phyloP scores from a whole-genome alignment of 768 basidiomycete genomes.

The Tephrocybe sp. region DNA sequence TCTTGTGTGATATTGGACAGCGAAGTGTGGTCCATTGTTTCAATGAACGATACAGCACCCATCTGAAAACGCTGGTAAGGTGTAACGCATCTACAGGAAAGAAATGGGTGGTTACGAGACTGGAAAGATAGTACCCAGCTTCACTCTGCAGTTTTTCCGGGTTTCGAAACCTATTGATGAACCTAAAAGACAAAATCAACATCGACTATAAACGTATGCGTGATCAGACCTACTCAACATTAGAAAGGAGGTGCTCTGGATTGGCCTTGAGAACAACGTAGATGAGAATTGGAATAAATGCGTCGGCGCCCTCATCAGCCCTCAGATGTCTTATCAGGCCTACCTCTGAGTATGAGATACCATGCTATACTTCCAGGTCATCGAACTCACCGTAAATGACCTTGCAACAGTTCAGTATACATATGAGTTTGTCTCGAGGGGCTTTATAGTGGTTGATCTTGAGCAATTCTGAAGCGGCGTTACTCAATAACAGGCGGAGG shows the following conservation, averaged over 20 bases:
- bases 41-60: constrained; percentile 96
- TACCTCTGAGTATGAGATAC: constrained; percentile 28
- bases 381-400: constrained; percentile 88
- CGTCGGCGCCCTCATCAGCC: constrained; percentile 87
- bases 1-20: constrained; percentile 92
- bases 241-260: constrained; percentile 89
- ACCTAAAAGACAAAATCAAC: constrained; percentile 45
- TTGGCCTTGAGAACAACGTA: constrained; percentile 94
- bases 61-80: constrained; percentile 48
- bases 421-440: constrained; percentile 96
- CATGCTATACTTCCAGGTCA: constrained; percentile 9
- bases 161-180: constrained; percentile 93
- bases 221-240: constrained; percentile 74
- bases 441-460: constrained; percentile 99
- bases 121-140: constrained; percentile 95
- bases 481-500: neutral
- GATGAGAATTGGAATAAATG: constrained; percentile 93
- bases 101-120: constrained; percentile 64
- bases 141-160: constrained; percentile 90
- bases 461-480: constrained; percentile 62
- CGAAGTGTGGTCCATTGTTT: constrained; percentile 95
- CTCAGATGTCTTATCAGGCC: constrained; percentile 87
- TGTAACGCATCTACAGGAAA: neutral
- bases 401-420: constrained; percentile 97
- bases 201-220: neutral